phyloP scores from a whole-genome alignment of 441 rosid genomes.

The Pelargonium australe region DNA sequence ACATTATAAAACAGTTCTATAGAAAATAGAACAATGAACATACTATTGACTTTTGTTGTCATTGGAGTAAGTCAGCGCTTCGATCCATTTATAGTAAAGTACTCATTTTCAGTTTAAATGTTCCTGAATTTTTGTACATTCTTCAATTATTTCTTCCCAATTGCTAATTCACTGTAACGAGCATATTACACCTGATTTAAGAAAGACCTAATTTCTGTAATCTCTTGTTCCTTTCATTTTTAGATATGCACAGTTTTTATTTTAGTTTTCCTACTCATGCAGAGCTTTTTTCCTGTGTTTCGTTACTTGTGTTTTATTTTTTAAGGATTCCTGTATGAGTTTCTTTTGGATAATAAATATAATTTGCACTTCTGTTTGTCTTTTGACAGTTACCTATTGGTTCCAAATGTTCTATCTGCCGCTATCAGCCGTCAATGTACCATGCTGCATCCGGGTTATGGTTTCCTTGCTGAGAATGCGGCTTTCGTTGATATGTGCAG shows the following conservation, averaged over 20 bases:
- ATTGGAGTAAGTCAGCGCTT: neutral
- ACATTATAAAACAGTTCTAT: neutral
- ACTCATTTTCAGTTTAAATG: neutral
- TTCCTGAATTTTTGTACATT: neutral
- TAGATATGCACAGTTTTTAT: no score
- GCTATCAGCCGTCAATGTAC: slow-evolving; percentile 85
- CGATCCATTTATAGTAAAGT: neutral
- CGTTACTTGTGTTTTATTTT: neutral
- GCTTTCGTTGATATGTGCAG: slow-evolving; percentile 91
- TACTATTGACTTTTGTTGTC: neutral
- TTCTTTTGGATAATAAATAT: neutral
- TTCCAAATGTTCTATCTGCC: slow-evolving; percentile 88
- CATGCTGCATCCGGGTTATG: slow-evolving; percentile 99
- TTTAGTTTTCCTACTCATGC: neutral
- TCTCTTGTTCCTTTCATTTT: no score
- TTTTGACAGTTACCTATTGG: slow-evolving; percentile 60
- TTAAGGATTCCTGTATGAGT: neutral
- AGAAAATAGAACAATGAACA: neutral
- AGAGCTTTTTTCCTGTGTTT: neutral
- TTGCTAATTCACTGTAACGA: neutral
- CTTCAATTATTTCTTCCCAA: neutral
- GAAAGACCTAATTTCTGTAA: no score
- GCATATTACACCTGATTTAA: neutral
- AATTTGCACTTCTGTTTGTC: slow-evolving; percentile 3
- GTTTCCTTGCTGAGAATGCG: slow-evolving; percentile 95